Conservation (phyloP, 192 early-diverging fungal genomes). For the Coemansia sp. region DNA sequence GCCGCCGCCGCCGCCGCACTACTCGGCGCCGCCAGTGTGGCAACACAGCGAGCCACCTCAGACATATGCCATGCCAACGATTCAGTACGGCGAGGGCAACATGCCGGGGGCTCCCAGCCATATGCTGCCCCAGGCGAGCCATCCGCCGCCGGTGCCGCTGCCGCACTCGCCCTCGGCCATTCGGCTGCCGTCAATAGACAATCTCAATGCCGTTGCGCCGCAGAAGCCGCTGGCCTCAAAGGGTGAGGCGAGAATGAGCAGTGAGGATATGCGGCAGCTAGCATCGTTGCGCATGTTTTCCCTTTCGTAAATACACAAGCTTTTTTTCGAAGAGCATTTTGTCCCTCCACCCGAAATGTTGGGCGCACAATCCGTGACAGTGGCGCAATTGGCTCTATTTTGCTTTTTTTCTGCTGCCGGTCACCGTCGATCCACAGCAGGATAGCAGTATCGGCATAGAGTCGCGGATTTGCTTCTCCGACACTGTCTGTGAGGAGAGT, state of each 20-base stretch:
- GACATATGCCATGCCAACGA: constrained; percentile 5
- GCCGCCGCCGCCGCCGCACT: not conserved
- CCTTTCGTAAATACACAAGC: not conserved
- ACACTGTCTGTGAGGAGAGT: too few species aligned
- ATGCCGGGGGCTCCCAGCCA: not conserved
- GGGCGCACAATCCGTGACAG: too few species aligned
- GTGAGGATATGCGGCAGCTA: constrained; percentile 46
- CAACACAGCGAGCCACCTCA: constrained; percentile 38
- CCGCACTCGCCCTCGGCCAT: constrained; percentile 8
- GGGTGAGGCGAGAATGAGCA: constrained; percentile 27
- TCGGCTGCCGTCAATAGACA: constrained; percentile 32
- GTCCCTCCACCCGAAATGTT: too few species aligned
- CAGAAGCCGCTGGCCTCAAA: not conserved
- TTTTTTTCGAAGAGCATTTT: not conserved
- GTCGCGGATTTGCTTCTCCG: too few species aligned
- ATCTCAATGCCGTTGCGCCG: constrained; percentile 5
- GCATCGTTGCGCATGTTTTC: constrained; percentile 29
- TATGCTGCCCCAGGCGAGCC: not conserved
- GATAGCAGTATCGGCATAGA: too few species aligned
- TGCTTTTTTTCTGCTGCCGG: not conserved
- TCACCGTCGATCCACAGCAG: too few species aligned
- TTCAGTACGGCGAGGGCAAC: not conserved
- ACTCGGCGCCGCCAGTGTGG: constrained; percentile 21
- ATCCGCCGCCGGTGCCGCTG: not conserved
- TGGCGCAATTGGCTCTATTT: not conserved